phyloP scores from a whole-genome alignment of 2,329 filamentous ascomycete species.

The Colletotrichum limetticola region DNA sequence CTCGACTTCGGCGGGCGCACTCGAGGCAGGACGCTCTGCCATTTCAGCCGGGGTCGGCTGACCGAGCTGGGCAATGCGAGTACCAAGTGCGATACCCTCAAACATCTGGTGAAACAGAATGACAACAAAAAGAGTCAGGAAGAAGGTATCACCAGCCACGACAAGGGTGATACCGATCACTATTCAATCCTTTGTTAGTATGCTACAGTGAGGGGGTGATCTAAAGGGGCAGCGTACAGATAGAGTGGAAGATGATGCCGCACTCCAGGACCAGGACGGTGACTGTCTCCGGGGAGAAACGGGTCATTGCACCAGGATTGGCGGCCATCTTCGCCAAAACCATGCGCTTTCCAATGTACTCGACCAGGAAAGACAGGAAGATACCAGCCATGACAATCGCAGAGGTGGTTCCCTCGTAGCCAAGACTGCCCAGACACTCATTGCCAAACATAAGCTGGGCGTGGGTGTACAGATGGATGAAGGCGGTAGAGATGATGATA shows the following conservation, averaged over 20 bases:
- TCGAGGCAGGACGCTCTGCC: not conserved
- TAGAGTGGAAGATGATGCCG: constrained; percentile 80
- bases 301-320: constrained; percentile 37
- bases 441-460: constrained; percentile 79
- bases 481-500: constrained; percentile 77
- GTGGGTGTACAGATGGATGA: constrained; percentile 79
- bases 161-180: constrained; percentile 73
- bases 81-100: constrained; percentile 79
- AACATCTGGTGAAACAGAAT: constrained; percentile 85
- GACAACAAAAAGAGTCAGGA: constrained; percentile 70
- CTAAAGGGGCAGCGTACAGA: constrained; percentile 57
- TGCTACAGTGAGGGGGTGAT: not conserved
- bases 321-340: constrained; percentile 49
- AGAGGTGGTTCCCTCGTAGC: constrained; percentile 76
- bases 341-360: constrained; percentile 73
- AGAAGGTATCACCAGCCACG: constrained; percentile 67
- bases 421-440: constrained; percentile 72
- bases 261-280: constrained; percentile 77
- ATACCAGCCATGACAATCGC: constrained; percentile 80
- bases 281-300: constrained; percentile 59
- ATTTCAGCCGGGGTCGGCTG: constrained; percentile 33
- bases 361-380: constrained; percentile 77
- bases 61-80: constrained; percentile 72
- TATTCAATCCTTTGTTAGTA: constrained; percentile 40
- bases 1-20: constrained; percentile 33